Percentiles rank a stretch among this genome's conserved stretches.
These are phyloP conservation scores for Piper longum DNA, from an alignment of 164 flowering plant genomes.

Conservation along the genomic window DNA sequence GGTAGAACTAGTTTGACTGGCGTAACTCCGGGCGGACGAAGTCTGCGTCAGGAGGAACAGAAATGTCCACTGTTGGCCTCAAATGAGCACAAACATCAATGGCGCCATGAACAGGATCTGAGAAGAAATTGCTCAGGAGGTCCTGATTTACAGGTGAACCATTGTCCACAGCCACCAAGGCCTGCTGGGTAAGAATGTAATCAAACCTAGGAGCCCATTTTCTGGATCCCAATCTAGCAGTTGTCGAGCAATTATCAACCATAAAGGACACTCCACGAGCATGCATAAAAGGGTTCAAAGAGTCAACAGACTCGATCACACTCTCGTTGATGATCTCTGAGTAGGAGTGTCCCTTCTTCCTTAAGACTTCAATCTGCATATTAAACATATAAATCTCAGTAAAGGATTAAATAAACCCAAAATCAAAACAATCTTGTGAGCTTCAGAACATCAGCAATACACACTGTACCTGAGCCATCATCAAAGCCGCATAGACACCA, in stretches of 20 bases:
- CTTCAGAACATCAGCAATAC: neutral
- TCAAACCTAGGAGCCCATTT: slow-evolving; percentile 98
- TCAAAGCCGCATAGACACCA: slow-evolving; percentile 79
- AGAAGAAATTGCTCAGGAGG: slow-evolving; percentile 25
- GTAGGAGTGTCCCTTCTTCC: slow-evolving; percentile 92
- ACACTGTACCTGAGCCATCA: slow-evolving; percentile 88
- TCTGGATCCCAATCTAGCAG: slow-evolving; percentile 83
- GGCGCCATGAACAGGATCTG: no score
- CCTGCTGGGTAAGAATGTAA: slow-evolving; percentile 79
- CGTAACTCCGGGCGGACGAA: slow-evolving; percentile 90
- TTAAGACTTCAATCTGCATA: slow-evolving; percentile 68
- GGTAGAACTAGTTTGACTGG: slow-evolving; percentile 1
- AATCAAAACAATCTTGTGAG: no score
- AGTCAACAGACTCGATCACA: slow-evolving; percentile 86
- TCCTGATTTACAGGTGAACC: slow-evolving; percentile 57
- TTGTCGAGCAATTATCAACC: slow-evolving; percentile 97
- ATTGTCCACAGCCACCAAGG: slow-evolving; percentile 67
- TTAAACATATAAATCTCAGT: no score
- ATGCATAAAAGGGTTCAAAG: slow-evolving; percentile 97
- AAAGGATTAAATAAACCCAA: no score
- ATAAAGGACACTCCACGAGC: slow-evolving; percentile 92
- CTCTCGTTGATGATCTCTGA: slow-evolving; percentile 95
- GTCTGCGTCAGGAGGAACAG: slow-evolving; percentile 80
- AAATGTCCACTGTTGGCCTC: slow-evolving; percentile 39
- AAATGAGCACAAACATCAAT: no score